Percentiles rank a stretch among this genome's conserved stretches.
phyloP scores from a whole-genome alignment of 140 eudicot species.

The Stevia rebaudiana region DNA sequence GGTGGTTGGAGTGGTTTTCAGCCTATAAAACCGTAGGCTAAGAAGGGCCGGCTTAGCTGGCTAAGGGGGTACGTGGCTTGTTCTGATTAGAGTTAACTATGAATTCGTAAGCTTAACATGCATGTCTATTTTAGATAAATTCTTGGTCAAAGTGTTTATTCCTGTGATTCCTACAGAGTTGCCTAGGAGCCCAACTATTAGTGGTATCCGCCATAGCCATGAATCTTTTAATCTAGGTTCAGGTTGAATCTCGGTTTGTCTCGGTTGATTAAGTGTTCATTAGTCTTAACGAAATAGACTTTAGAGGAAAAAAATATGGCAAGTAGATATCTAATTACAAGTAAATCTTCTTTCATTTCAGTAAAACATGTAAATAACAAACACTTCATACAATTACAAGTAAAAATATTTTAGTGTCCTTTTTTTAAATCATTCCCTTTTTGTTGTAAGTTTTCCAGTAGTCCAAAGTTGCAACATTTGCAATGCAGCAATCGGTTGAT shows the following conservation, averaged over 20 bases:
- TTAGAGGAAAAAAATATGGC: background rate
- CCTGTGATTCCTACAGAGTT: no score
- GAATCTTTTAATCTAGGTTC: background rate
- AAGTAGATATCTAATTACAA: slow-evolving; percentile 30
- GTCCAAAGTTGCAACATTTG: slow-evolving; percentile 81
- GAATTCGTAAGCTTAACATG: no score
- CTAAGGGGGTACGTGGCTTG: no score
- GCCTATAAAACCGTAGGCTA: no score
- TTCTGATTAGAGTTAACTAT: no score
- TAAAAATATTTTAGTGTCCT: slow-evolving; percentile 15
- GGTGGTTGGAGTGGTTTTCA: no score
- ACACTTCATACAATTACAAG: slow-evolving; percentile 27
- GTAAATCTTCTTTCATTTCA: slow-evolving; percentile 20
- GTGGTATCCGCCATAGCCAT: no score
- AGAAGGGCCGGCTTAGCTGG: no score
- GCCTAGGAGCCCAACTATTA: no score
- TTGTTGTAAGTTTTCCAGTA: slow-evolving; percentile 38
- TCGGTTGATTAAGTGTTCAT: background rate
- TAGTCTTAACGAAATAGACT: no score
- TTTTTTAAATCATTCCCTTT: background rate
- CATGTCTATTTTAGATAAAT: no score
- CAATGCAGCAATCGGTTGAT: slow-evolving; percentile 56
- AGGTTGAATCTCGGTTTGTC: background rate
- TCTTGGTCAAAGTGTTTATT: no score
- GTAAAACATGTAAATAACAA: slow-evolving; percentile 16